Base-by-base conservation (phyloP, 768 basidiomycete species). In the Leccinum rimulosum region DNA sequence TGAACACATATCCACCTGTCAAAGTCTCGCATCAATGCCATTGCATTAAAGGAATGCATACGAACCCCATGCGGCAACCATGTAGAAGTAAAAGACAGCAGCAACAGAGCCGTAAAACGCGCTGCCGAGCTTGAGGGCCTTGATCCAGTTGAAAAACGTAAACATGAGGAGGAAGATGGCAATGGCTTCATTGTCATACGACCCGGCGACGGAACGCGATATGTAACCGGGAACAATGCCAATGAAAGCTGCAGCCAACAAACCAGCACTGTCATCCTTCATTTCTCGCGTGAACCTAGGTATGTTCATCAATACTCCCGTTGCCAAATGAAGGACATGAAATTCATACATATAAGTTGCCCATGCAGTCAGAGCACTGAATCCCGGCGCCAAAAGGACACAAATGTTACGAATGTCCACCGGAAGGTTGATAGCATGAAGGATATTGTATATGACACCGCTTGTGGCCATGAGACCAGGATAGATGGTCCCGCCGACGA, bases 111-210 rank as follows among this genome's bases (percentile, higher is more conserved):
- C 96, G 65, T 85, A 97, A 60, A 96, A 83, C 1, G 93, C 95
- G 60, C 93, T 96, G 47, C 97, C 97, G 50, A 85, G 83, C 75
- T 98, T 98, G 56, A 98, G 79, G 27, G 97, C 95, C 67, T 91
- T 93, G 73, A 99, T 96, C 97, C 97, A 98, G 62, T 82, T 82
- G 79, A 83, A 98, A 77, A 99, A 98, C 4, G 97, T 98, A 76
- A 94, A 93, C 97, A 98, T 98, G 71, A 99, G 91, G 61, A 99
- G 84, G 81, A 99, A 99, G 74, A 99, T 99, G 63, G 97, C 97
- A 69, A 99, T 99, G 49, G 97, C 97, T 77, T 99, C 97, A 67
- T 99, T 99, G 77, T 98, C 97, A 76, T 99, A 99, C 19, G 96
- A 98, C 27, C 97, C 97, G 7, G 97, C 97, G 50, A 99, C 97